Conservation (phyloP, 345 rosid species). For the Camelina hispida region DNA sequence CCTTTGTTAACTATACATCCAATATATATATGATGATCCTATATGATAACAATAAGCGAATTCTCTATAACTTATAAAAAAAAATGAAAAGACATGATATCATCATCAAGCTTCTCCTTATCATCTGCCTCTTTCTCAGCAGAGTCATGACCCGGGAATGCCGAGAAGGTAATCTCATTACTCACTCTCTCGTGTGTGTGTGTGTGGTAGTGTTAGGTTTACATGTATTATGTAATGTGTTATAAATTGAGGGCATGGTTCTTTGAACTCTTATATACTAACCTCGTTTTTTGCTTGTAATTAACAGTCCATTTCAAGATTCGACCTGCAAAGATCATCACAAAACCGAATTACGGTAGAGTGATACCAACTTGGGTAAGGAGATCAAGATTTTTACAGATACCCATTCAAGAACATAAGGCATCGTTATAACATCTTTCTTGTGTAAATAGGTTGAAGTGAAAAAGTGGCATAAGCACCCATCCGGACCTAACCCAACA, state of each 20-base stretch:
- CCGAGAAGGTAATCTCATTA: constrained; percentile 30
- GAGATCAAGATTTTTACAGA: not conserved
- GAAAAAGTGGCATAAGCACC: constrained; percentile 31
- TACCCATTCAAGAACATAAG: not conserved
- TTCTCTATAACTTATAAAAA: constrained; percentile 12
- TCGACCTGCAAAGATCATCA: constrained; percentile 13
- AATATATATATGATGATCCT: constrained; percentile 22
- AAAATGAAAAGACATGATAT: constrained; percentile 25
- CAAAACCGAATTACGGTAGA: constrained; percentile 8
- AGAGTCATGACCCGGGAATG: constrained; percentile 9
- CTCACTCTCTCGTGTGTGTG: not conserved
- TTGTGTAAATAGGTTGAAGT: constrained; percentile 27
- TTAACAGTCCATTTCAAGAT: constrained; percentile 34
- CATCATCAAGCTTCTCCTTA: constrained; percentile 27
- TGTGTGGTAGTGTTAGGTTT: not conserved
- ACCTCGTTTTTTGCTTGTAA: not conserved
- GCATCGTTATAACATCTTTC: not conserved
- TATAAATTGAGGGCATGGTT: not conserved
- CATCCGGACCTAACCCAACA: constrained; percentile 40
- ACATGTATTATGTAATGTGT: not conserved
- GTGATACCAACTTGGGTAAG: constrained; percentile 32
- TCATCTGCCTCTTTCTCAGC: constrained; percentile 16
- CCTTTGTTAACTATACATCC: constrained; percentile 2
- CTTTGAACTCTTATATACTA: constrained; percentile 5
- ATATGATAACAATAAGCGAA: not conserved